Conservation (phyloP, 2,329 filamentous ascomycete genomes). For the Raffaelea ambrosiae region DNA sequence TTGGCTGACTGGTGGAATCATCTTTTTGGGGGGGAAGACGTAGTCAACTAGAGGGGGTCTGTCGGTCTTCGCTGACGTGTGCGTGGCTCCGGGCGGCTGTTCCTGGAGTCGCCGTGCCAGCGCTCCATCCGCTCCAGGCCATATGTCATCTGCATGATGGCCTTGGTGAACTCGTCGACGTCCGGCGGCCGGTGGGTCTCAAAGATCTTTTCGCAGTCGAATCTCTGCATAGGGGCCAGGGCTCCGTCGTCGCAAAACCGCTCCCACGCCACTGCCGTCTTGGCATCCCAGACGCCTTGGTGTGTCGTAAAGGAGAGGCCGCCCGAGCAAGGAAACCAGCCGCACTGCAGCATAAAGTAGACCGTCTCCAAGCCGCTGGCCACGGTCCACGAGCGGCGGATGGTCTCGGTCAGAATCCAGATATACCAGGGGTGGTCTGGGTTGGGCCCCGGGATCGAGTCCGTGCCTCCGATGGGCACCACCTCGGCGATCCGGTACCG, state of each 20-base stretch:
- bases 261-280: constrained; percentile 16
- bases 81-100: too few relatives aligned
- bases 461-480: background rate
- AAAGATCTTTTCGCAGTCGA: constrained; percentile 8
- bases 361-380: constrained; percentile 12
- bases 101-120: background rate
- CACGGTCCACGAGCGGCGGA: constrained; percentile 20
- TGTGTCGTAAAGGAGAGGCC: constrained; percentile 16
- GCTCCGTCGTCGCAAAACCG: background rate
- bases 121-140: constrained; percentile 8
- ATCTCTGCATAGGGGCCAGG: background rate
- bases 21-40: too few relatives aligned
- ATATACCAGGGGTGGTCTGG: constrained; percentile 13
- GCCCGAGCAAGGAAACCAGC: constrained; percentile 16
- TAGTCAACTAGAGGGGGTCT: too few relatives aligned
- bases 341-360: constrained; percentile 16
- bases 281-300: constrained; percentile 19
- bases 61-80: too few relatives aligned
- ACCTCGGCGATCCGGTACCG: background rate
- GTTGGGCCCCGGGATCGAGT: background rate
- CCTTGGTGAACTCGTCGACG: constrained; percentile 12
- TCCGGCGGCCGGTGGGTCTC: constrained; percentile 5
- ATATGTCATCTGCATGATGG: constrained; percentile 9
- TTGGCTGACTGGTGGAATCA: too few relatives aligned
- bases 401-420: constrained; percentile 25